Base-by-base conservation (phyloP, 768 basidiomycete species). In the Phylloporus arenicola region DNA sequence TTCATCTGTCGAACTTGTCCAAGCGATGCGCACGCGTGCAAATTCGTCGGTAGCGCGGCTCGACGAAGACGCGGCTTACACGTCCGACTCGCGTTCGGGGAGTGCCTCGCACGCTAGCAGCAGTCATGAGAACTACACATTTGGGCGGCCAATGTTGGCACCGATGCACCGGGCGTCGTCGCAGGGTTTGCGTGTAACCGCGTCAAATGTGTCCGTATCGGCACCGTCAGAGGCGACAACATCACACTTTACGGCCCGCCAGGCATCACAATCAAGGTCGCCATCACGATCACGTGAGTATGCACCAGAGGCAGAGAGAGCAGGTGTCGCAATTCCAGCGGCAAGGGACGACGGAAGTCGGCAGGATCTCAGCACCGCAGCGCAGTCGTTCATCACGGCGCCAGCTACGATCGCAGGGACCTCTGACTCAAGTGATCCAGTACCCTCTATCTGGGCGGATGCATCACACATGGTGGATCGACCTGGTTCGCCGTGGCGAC, bases 111-210 rank as follows among this genome's bases (percentile, higher is more conserved):
- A 68, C 46, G 51, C 49, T 4, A 24, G 59, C 10, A 77, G 75
- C 56, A 79, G 75, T 42, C 72, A 75, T 0, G 85, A 87, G 60
- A 86, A 86, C 62, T 76, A 87, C 63, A 89, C 87, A 9, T 90
- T 89, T 67, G 88, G 88, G 12, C 76, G 81, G 35, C 75, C 75
- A 0, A 68, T 82, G 64, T 62, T 75, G 48, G 63, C 42, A 7
- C 64, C 64, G 10, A 63, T 64, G 64, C 52, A 20, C 22, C 53
- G 46, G 13, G 19, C 35, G 29, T 57, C 64, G 5, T 50, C 60
- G 0, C 61, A 50, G 13, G 59, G 60, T 7, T 47, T 60, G 20
- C 61, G 61, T 10, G 44, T 51, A 1, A 30, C 49, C 5, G 3
- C 50, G 8, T 67, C 67, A 11, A 56, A 50, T 11, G 24, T 55